Conservation (phyloP, 805 yeast genomes). For the Yamadazyma akitaensis region DNA sequence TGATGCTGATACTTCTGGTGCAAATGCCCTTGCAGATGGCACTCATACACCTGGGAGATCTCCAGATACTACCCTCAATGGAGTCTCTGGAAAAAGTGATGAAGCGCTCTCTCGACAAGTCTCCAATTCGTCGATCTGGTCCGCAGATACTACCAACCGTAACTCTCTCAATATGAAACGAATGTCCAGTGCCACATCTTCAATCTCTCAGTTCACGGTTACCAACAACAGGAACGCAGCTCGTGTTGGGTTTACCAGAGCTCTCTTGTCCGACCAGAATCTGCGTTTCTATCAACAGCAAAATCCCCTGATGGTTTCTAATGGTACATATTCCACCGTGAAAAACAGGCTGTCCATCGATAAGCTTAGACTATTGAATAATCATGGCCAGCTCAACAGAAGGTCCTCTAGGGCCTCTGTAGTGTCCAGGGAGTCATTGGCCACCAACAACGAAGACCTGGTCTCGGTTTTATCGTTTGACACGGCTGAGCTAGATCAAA, state of each 20-base stretch:
- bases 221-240: slow-evolving; percentile 13
- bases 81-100: slow-evolving; percentile 2
- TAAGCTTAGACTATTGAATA: slow-evolving; percentile 12
- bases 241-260: slow-evolving; percentile 41
- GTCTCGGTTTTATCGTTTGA: slow-evolving; percentile 37
- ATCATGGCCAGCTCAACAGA: slow-evolving; percentile 18
- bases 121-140: slow-evolving; percentile 36
- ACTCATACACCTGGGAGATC: not conserved
- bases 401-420: slow-evolving; percentile 35
- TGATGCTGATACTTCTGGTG: not conserved
- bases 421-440: slow-evolving; percentile 28
- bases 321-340: slow-evolving; percentile 4
- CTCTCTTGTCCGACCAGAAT: slow-evolving; percentile 31
- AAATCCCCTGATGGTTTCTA: slow-evolving; percentile 10
- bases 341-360: slow-evolving; percentile 28
- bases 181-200: slow-evolving; percentile 27
- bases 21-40: not conserved
- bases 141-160: slow-evolving; percentile 24
- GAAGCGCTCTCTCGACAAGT: slow-evolving; percentile 18
- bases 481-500: slow-evolving; percentile 17
- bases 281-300: slow-evolving; percentile 19
- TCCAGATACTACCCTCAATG: not conserved
- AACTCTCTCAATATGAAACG: slow-evolving; percentile 30
- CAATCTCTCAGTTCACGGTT: slow-evolving; percentile 23
- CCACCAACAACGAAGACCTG: slow-evolving; percentile 24